Evolutionary conservation across 2,329 filamentous ascomycete species (phyloP), one percentile per base, ranked within the genome.

Genomic region (Beauveria varroae): DNA sequence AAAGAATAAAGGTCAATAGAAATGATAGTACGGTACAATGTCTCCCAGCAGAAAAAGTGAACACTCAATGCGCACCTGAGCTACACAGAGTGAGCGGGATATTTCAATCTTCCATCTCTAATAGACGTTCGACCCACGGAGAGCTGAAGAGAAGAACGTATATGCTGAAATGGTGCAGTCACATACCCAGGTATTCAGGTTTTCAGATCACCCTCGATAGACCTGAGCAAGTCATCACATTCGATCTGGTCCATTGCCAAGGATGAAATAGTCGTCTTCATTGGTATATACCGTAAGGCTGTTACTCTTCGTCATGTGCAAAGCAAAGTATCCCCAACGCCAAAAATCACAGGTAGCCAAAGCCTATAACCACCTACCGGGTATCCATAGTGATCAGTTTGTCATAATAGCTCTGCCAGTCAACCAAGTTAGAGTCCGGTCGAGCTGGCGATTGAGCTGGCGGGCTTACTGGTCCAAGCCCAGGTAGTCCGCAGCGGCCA

Each of bases 401-500:
- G 69, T 74, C 71, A 73, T 72, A 53, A 74, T 75, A 52, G 68
- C 71, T 68, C 73, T 76, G 65, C 46, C 46, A 60, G n/a, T 37
- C 34, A 49, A 64, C 55, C 54, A 41, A 47, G 71, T 74, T 67
- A 75, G 72, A 66, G 46, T 57, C 20, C 64, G 67, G 62, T 63
- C 62, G 63, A 63, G 62, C 58, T 22, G 18, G 64, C 60, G 61
- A 60, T 61, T 50, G 60, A 26, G 43, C 65, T 26, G 53, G 41
- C 62, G 65, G 62, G 66, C 74, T 72, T 73, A 76, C 74, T 76
- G 74, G 74, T 89, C 86, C 70, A 93, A 75, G 68, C 87, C 86
- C 65, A 93, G 76, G 71, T 85, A 93, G 75, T 93, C 89, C 28
- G 89, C 88, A 16, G 89, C 90, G 76, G 89, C 87, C 65, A 93